These are phyloP conservation scores for Colletotrichum cereale DNA, from an alignment of 2,329 filamentous ascomycete species.

Conservation along the genomic window DNA sequence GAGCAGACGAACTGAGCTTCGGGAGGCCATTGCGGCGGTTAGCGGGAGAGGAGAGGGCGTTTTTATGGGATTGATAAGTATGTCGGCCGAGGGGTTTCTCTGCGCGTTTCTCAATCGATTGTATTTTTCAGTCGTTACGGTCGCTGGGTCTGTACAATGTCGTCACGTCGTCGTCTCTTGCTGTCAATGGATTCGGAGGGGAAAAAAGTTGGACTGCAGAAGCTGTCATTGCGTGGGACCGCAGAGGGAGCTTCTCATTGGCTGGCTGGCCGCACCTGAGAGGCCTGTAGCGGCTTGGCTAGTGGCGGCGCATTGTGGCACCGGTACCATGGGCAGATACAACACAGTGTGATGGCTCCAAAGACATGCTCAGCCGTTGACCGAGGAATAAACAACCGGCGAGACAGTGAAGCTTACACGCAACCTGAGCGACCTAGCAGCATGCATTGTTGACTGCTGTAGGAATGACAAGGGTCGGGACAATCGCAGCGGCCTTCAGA, in stretches of 20 bases:
- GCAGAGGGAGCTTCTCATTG: conserved; percentile 38
- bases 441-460: conserved; percentile 1
- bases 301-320: conserved; percentile 14
- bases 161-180: not conserved
- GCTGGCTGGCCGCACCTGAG: conserved; percentile 10
- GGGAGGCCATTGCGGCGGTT: conserved; percentile 45
- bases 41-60: not conserved
- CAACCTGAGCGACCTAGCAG: not conserved
- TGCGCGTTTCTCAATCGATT: not conserved
- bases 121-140: not conserved
- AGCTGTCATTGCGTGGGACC: conserved; percentile 10
- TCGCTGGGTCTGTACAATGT: not conserved
- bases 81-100: not conserved
- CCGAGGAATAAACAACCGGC: not conserved
- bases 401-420: not conserved
- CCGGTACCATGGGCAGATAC: not conserved
- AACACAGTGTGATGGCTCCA: not conserved
- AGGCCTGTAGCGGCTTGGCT: not conserved
- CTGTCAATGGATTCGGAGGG: not conserved
- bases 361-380: not conserved
- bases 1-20: conserved; percentile 43
- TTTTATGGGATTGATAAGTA: not conserved
- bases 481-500: conserved; percentile 17
- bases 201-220: not conserved
- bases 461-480: conserved; percentile 37